Evolutionary conservation across 1,139 yeast genomes (phyloP), one percentile per base, ranked within the genome.

Genomic region (Debaryomyces subglobosus): DNA sequence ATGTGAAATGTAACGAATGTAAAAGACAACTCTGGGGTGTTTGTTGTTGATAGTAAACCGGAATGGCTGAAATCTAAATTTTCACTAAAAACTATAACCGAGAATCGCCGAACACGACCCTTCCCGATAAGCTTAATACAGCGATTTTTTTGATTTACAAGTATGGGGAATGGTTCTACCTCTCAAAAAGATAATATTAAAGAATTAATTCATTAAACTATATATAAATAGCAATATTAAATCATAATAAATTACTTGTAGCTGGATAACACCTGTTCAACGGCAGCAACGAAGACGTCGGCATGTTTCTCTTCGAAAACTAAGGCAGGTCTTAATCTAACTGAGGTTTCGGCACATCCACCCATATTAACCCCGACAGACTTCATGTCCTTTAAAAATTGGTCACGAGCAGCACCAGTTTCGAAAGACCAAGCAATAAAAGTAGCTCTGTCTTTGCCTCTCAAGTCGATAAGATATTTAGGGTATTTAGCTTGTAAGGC

Each of bases 241-340:
- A 21, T 13, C 13, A 18, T 38, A 12, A n/a, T 12, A 23, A 20
- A 30, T 27, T 47, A 12, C 52, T 65, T 69, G 51, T 70, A 70
- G 29, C 62, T 53, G n/a, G 75, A 65, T 55, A 81, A 68, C 36
- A 78, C 77, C 60, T 77, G 72, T 44, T 78, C 82, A 49, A 81
- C 67, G 33, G 75, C 74, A 21, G 66, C 74, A 50, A 86, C 65
- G 57, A 87, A 74, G 44, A 86, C 69, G 56, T 86, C 89, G 42
- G 89, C 92, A 60, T 87, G 95, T 68, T 83, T 82, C 70, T 85
- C 78, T 69, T 85, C 90, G 63, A 87, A 87, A 23, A 82, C 81
- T 63, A 87, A 74, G 41, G 89, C 77, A 47, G 96, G 96, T 69
- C 96, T 82, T 67, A 87, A 77, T 69, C 96, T 82, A 47, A 88